Evolutionary conservation across 306 rosid species (phyloP), one percentile per base, ranked within the genome.

Genomic region (Fragaria nilgerrensis): DNA sequence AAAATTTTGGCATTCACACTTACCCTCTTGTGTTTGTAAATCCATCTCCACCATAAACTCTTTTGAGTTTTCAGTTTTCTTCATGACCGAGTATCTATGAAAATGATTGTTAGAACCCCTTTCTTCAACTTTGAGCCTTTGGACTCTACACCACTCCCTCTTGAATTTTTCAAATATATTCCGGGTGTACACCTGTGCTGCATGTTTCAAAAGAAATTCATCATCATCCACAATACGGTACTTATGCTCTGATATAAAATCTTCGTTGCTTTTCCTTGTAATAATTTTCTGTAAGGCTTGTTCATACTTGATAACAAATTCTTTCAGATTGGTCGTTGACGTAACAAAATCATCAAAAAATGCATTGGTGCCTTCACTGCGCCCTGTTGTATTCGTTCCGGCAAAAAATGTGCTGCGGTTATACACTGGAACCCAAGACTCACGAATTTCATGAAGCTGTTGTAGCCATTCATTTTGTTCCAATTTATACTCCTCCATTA

Each of bases 121-220:
- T 56, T 56, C 63, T 56, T 56, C 63, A 56, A 56, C 63, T 22
- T 9, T 56, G 32, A 56, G 29, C 9, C 15, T 0, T 8, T 22
- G 10, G 12, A 56, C 12, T 56, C 29, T 56, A 20, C 0, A 2
- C 63, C 63, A 56, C 9, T 56, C 29, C 1, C 22, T 29, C 39
- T 65, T 65, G 70, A 65, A 32, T 8, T 65, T 32, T 13, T 32
- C 23, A 19, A 32, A 65, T 2, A 65, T 37, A 22, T 65, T 65
- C 32, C 70, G 32, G 0, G 70, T 65, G 32, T 65, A 65, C 45
- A 72, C 6, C 29, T 17, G 53, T 50, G 76, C 44, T 13, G 64
- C 64, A 72, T 72, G 63, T 27, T 72, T 72, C 63, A 50, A 72
- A 72, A 72, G 62, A 49, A 72, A 72, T 4, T 50, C 64, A 16